Base-by-base conservation (phyloP, 148 eudicot genomes). In the Persicaria maculosa region DNA sequence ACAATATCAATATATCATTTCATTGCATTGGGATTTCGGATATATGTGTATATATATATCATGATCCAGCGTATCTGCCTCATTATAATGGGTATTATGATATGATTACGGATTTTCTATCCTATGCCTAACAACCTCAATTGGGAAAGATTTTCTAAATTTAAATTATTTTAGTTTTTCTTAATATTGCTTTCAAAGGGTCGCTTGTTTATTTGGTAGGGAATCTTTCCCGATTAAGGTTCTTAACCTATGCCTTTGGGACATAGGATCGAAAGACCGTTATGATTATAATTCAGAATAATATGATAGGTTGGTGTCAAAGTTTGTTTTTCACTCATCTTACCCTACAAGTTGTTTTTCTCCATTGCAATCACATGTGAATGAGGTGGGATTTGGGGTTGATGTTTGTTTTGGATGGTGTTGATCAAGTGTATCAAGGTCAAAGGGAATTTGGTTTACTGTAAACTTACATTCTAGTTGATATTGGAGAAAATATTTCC, bases 21-120 rank as follows among this genome's bases (percentile, higher is more conserved):
- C 45, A 43, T 14, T 19, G 14, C 70, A 65, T 14, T 9, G 44
- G 6, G 40, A 31, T 31, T 31, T 31, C 2, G 1, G 40, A 31
- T 31, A 31, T 31, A n/a, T n/a, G n/a, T n/a, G n/a, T n/a, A n/a
- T n/a, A n/a, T n/a, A n/a, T n/a, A n/a, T 36, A 31, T 20, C 20
- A 62, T 62, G 44, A 62, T 62, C 45, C 68, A 62, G 68, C 68
- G 6, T 25, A 62, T 62, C 3, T 15, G 5, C 70, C 70, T 36
- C 12, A 14, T 65, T 5, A 36, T 65, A 65, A 40, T 19, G 12
- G 8, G 52, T 48, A 48, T n/a, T 31, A 31, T 31, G 40, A 31
- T 65, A n/a, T n/a, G n/a, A n/a, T n/a, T n/a, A n/a, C n/a, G n/a
- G n/a, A n/a, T n/a, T n/a, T n/a, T n/a, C n/a, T n/a, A n/a, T n/a